These are phyloP conservation scores for Mycena citricolor DNA, from an alignment of 1,284 basidiomycete species.

Conservation along the genomic window DNA sequence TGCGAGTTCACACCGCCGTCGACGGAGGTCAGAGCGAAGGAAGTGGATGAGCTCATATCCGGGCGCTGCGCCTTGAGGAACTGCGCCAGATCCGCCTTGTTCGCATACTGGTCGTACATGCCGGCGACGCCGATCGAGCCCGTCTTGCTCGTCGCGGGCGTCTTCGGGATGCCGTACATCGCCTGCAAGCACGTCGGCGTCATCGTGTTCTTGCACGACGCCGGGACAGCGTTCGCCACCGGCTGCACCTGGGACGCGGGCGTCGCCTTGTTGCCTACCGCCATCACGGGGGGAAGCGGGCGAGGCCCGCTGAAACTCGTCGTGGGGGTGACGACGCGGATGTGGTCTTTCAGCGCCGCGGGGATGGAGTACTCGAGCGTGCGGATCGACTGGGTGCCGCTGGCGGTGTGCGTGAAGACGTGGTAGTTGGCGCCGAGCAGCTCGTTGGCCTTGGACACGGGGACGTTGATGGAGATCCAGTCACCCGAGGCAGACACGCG, in stretches of 20 bases:
- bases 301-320: constrained; percentile 28
- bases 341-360: constrained; percentile 8
- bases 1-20: constrained; percentile 49
- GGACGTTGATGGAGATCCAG: constrained; percentile 41
- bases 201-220: constrained; percentile 27
- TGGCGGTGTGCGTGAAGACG: constrained; percentile 13
- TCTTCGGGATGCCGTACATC: constrained; percentile 41
- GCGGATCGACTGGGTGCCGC: constrained; percentile 11
- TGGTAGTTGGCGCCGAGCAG: constrained; percentile 38
- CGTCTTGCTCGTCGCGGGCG: constrained; percentile 34
- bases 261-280: constrained; percentile 12
- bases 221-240: not conserved
- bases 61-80: constrained; percentile 36
- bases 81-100: constrained; percentile 40
- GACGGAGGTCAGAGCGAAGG: constrained; percentile 33
- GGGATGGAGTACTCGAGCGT: constrained; percentile 13
- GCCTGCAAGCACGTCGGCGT: constrained; percentile 44
- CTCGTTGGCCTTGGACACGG: constrained; percentile 42
- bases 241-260: too few species aligned
- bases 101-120: constrained; percentile 44
- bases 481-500: constrained; percentile 37
- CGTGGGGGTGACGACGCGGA: constrained; percentile 26
- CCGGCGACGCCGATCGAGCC: constrained; percentile 44
- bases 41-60: constrained; percentile 25
- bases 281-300: constrained; percentile 22